Evolutionary conservation across 345 rosid species (phyloP).

Genomic region (Leavenworthia alabamica): DNA sequence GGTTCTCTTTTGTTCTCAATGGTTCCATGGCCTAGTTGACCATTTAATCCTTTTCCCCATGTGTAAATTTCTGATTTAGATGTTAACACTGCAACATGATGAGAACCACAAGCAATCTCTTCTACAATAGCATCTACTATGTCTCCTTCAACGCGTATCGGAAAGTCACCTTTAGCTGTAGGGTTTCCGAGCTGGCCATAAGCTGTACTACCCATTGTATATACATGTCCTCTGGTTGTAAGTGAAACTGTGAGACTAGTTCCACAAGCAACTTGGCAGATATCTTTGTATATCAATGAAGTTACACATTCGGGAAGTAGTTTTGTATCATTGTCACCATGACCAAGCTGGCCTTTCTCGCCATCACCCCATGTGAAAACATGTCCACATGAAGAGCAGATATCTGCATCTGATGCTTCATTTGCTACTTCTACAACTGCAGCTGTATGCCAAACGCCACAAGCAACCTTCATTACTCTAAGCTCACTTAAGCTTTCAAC

Average conservation of each 20-base stretch:
- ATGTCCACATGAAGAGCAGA: constrained; percentile 37
- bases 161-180: constrained; percentile 44
- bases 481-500: constrained; percentile 61
- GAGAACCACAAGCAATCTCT: constrained; percentile 74
- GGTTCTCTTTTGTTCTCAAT: constrained; percentile 50
- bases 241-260: constrained; percentile 62
- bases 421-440: constrained; percentile 55
- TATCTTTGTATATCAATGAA: constrained; percentile 37
- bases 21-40: constrained; percentile 87
- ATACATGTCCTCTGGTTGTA: constrained; percentile 58
- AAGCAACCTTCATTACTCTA: constrained; percentile 53
- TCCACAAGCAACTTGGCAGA: constrained; percentile 70
- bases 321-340: constrained; percentile 58
- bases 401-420: constrained; percentile 40
- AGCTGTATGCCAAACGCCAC: constrained; percentile 95
- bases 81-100: constrained; percentile 71
- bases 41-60: constrained; percentile 80
- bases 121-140: constrained; percentile 45
- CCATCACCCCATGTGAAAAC: constrained; percentile 94
- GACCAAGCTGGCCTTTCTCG: constrained; percentile 67
- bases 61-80: constrained; percentile 65
- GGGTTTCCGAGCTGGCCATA: constrained; percentile 79
- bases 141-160: constrained; percentile 54
- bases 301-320: constrained; percentile 53
- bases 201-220: constrained; percentile 69